These are phyloP conservation scores for Coniochaeta sp. DNA, from an alignment of 2,329 filamentous ascomycete species.

Conservation along the genomic window DNA sequence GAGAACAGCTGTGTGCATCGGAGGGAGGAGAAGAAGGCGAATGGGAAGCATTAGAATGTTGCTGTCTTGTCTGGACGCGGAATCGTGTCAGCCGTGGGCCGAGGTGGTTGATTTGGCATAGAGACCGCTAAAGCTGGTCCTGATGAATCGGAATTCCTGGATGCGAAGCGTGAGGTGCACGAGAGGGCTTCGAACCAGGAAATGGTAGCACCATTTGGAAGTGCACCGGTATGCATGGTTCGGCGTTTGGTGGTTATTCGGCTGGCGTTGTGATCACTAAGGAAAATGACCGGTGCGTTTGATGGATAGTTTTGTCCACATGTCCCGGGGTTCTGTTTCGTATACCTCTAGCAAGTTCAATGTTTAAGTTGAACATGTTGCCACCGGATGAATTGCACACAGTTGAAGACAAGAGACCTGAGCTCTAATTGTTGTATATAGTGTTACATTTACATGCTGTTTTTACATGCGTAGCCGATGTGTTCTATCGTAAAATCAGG, in stretches of 20 bases:
- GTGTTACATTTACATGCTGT: conserved; percentile 27
- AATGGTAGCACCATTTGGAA: not conserved
- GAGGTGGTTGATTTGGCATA: not conserved
- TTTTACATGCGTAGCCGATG: conserved; percentile 17
- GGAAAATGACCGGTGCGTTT: not conserved
- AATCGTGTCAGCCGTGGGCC: not conserved
- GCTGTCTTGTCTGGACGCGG: not conserved
- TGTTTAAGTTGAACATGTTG: not conserved
- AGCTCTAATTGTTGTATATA: conserved; percentile 9
- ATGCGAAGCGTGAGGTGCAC: not conserved
- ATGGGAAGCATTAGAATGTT: not conserved
- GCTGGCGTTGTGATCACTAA: not conserved
- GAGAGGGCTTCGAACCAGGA: not conserved
- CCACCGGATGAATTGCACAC: not conserved
- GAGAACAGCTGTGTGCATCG: conserved; percentile 29
- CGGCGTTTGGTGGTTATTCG: not conserved
- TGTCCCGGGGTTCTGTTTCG: not conserved
- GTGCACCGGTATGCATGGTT: not conserved
- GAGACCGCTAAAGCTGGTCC: not conserved
- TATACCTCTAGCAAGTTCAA: not conserved
- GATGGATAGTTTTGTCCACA: not conserved
- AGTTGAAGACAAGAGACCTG: not conserved
- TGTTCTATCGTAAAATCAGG: conserved; percentile 6
- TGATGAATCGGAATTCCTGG: not conserved
- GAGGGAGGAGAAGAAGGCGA: conserved; percentile 1